phyloP scores from a whole-genome alignment of 805 yeast species.

The Candida sanyiensis region DNA sequence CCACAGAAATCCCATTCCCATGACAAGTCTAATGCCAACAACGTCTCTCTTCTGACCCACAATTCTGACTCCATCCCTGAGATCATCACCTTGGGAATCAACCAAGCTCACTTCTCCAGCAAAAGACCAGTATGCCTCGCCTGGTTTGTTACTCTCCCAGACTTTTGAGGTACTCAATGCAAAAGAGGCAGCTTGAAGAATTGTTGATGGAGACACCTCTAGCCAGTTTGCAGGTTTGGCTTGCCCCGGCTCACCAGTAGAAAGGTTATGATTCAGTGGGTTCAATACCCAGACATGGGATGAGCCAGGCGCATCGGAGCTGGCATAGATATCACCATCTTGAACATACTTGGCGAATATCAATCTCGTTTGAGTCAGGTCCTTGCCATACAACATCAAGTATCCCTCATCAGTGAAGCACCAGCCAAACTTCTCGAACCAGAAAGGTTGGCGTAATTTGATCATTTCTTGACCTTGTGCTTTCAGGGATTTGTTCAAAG shows the following conservation, averaged over 20 bases:
- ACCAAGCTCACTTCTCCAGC: constrained; percentile 65
- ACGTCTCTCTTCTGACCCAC: constrained; percentile 49
- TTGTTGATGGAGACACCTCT: constrained; percentile 78
- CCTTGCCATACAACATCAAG: constrained; percentile 82
- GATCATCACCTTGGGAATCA: constrained; percentile 53
- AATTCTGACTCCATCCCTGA: constrained; percentile 61
- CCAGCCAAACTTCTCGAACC: constrained; percentile 96
- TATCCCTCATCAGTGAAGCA: constrained; percentile 88
- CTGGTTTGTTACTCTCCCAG: constrained; percentile 69
- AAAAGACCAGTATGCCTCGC: constrained; percentile 76
- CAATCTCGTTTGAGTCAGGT: constrained; percentile 71
- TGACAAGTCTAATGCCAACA: constrained; percentile 77
- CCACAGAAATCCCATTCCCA: constrained; percentile 88
- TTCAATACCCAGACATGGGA: constrained; percentile 77
- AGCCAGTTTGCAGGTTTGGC: constrained; percentile 36
- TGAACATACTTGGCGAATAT: constrained; percentile 73
- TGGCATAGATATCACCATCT: constrained; percentile 64
- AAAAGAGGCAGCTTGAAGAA: constrained; percentile 84
- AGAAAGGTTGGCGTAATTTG: constrained; percentile 62
- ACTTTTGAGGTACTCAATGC: constrained; percentile 79
- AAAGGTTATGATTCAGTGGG: constrained; percentile 34
- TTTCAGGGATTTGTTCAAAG: constrained; percentile 57
- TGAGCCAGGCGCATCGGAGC: constrained; percentile 69
- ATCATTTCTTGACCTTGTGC: constrained; percentile 51
- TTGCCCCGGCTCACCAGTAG: background rate